phyloP scores from a whole-genome alignment of 1,139 yeast genomes.

The Spathaspora sp. region DNA sequence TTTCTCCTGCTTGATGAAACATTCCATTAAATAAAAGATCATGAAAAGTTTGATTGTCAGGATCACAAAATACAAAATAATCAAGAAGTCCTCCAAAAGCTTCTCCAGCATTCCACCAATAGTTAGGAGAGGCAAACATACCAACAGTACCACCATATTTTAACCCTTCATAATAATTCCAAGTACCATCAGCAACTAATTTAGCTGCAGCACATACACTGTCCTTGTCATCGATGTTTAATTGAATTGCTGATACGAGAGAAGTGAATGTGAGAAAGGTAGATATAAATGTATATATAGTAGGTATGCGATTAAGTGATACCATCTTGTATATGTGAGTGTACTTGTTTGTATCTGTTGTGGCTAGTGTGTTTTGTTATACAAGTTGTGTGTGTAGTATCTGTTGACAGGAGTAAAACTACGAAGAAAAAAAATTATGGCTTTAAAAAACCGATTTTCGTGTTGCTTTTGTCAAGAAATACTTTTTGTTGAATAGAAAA shows the following conservation, averaged over 20 bases:
- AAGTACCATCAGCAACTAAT: conserved; percentile 46
- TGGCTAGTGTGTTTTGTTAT: neutral
- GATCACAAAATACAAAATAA: conserved; percentile 49
- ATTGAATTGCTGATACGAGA: conserved; percentile 5
- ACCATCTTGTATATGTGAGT: neutral
- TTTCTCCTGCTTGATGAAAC: conserved; percentile 53
- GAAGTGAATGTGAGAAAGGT: conserved; percentile 4
- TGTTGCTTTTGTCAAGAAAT: neutral
- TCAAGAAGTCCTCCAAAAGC: conserved; percentile 63
- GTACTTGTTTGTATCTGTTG: neutral
- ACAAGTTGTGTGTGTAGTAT: neutral
- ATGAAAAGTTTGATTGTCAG: conserved; percentile 42
- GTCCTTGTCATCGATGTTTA: conserved; percentile 22
- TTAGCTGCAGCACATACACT: conserved; percentile 55
- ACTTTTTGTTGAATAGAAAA: neutral
- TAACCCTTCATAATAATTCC: conserved; percentile 60
- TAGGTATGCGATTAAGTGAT: conserved; percentile 1
- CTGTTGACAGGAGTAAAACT: neutral
- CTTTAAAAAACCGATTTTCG: neutral
- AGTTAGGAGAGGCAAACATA: conserved; percentile 57
- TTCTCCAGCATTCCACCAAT: conserved; percentile 76
- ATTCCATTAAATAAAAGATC: conserved; percentile 38
- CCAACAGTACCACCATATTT: conserved; percentile 59
- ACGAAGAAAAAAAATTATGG: neutral
- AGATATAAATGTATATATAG: neutral